Evolutionary conservation across 768 basidiomycete genomes (phyloP), one percentile per base, ranked within the genome.

Genomic region (Psilocybe azurescens): DNA sequence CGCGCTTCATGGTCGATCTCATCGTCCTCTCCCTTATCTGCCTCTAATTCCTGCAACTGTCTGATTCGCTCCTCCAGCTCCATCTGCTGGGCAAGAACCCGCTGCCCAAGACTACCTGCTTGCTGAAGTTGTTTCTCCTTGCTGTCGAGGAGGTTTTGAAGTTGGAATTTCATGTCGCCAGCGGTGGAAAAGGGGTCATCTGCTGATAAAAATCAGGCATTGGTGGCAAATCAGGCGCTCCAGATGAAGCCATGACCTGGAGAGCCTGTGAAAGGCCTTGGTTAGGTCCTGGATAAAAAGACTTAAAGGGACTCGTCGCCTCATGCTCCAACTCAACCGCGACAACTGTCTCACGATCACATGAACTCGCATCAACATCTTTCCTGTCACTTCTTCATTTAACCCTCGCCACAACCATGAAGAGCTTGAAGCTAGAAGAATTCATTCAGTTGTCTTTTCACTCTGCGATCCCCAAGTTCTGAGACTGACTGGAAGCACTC

Each of bases 71-170:
- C 89, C 75, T 97, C 94, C 64, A 98, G 86, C 72, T 97, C 93
- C 78, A 93, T 89, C 77, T 94, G 94, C 80, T 99, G 97, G 18
- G 88, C 86, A 63, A 98, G 88, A 69, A 99, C 88, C 74, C 93
- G 91, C 77, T 97, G 95, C 55, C 97, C 96, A 72, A 99, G 88
- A 58, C 89, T 90, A 39, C 93, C 95, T 4, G 94, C 94, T 65
- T 94, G 91, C 65, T 94, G 89, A 36, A 98, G 89, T 75, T 98
- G 95, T 72, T 89, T 88, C 75, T 95, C 93, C 82, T 98, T 98
- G 73, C 80, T 84, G 77, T 94, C 93, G 67, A 99, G 86, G 61
- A 97, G 87, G 61, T 75, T 77, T 60, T 89, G 86, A 11, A 89
- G 80, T 61, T 86, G 82, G 60, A 81, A 80, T 70, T 87, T 88